These are phyloP conservation scores for Takashimella koratensis DNA, from an alignment of 1,284 basidiomycete species.

Conservation along the genomic window DNA sequence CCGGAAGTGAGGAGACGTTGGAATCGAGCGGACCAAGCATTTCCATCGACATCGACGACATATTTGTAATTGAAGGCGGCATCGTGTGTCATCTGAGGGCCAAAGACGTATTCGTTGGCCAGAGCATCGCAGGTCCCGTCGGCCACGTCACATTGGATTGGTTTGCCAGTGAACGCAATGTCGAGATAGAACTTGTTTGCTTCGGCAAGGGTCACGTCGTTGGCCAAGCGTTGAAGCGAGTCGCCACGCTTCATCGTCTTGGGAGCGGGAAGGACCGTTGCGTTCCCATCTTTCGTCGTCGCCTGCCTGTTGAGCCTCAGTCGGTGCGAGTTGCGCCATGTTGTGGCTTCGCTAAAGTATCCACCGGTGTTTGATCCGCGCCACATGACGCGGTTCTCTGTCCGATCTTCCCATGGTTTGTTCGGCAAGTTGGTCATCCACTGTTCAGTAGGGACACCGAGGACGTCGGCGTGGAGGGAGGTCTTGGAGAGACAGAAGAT, in stretches of 20 bases:
- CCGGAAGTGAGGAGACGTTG: conserved; percentile 40
- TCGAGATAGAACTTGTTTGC: conserved; percentile 73
- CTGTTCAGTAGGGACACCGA: conserved; percentile 47
- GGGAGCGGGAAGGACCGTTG: conserved; percentile 6
- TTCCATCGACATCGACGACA: conserved; percentile 55
- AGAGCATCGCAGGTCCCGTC: conserved; percentile 44
- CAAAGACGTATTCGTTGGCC: conserved; percentile 25
- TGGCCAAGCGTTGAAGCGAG: conserved; percentile 63
- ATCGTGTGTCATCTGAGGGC: conserved; percentile 20
- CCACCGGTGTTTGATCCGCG: conserved; percentile 45
- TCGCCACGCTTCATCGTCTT: conserved; percentile 53
- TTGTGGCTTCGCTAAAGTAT: conserved; percentile 16
- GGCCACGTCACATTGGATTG: conserved; percentile 24
- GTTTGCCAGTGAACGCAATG: conserved; percentile 36
- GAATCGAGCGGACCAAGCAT: conserved; percentile 67
- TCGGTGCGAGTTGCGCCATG: conserved; percentile 42
- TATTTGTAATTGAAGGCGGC: conserved; percentile 36
- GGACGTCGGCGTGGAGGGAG: conserved; percentile 38
- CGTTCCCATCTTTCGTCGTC: conserved; percentile 4
- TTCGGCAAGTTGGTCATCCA: conserved; percentile 17
- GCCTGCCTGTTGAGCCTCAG: conserved; percentile 28
- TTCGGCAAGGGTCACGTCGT: conserved; percentile 74
- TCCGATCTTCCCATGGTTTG: conserved; percentile 36
- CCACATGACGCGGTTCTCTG: conserved; percentile 35
- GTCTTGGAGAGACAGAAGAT: conserved; percentile 45